These are phyloP conservation scores for Zychaea mexicana DNA, from an alignment of 371 early-diverging fungal species.

Conservation along the genomic window DNA sequence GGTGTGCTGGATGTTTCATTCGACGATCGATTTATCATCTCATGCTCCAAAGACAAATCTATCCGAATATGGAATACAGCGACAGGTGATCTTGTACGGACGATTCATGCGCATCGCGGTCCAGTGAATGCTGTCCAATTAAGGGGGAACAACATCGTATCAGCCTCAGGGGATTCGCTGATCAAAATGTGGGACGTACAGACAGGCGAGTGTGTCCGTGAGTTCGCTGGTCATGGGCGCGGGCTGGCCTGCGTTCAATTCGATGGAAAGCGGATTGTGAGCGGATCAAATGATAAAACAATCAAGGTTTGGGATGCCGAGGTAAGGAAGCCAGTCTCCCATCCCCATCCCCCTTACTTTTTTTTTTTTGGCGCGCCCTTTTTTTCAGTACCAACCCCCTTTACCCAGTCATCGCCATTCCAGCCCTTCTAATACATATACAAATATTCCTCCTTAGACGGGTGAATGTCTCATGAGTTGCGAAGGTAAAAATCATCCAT, in stretches of 20 bases:
- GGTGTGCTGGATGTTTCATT: constrained; percentile 85
- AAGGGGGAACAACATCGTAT: constrained; percentile 68
- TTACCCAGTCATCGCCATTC: too few relatives aligned
- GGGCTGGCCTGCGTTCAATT: constrained; percentile 96
- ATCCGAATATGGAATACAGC: constrained; percentile 85
- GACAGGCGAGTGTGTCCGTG: constrained; percentile 68
- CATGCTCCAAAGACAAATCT: constrained; percentile 93
- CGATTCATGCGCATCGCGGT: constrained; percentile 80
- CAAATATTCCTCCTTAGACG: constrained; percentile 39
- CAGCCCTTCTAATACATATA: background rate
- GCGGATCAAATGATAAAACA: constrained; percentile 94
- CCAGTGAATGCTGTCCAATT: constrained; percentile 91
- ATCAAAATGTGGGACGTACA: constrained; percentile 89
- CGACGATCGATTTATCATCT: constrained; percentile 73
- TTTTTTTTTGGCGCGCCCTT: background rate
- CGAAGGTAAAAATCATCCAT: constrained; percentile 20
- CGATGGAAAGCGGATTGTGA: constrained; percentile 86
- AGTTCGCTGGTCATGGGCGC: constrained; percentile 74
- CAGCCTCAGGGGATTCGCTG: constrained; percentile 87
- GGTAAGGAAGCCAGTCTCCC: constrained; percentile 20
- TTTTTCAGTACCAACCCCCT: background rate
- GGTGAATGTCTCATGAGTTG: constrained; percentile 70
- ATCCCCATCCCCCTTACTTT: background rate
- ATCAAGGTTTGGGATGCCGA: constrained; percentile 94
- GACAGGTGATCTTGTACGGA: constrained; percentile 59